Conservation (phyloP, 495 filamentous ascomycete genomes). For the Neurospora intermedia region DNA sequence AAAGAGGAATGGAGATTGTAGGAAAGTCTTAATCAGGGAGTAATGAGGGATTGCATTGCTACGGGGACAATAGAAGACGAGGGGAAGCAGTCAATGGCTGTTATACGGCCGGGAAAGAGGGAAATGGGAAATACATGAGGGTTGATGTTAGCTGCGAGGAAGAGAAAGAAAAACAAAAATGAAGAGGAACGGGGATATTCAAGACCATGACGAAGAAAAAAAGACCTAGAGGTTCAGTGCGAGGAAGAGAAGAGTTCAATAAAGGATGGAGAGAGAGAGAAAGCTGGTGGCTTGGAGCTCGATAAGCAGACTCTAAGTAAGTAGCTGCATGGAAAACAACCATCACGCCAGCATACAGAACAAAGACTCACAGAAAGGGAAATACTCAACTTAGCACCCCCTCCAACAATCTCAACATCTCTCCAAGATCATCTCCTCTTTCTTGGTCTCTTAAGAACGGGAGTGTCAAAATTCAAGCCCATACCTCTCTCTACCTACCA, state of each 20-base stretch:
- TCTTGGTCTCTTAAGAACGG: not conserved
- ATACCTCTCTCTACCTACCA: not conserved
- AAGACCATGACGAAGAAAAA: not conserved
- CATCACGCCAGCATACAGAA: not conserved
- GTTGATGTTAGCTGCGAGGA: too few species aligned
- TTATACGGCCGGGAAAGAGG: not conserved
- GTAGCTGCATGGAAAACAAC: not conserved
- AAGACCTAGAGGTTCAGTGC: not conserved
- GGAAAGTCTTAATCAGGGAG: not conserved
- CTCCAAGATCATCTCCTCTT: not conserved
- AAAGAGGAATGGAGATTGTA: not conserved
- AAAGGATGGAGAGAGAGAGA: not conserved
- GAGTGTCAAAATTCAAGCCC: not conserved
- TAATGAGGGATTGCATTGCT: not conserved
- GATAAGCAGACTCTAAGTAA: not conserved
- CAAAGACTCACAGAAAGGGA: not conserved
- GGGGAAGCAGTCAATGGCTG: not conserved
- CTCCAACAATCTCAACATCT: not conserved
- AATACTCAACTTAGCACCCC: not conserved
- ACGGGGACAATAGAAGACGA: not conserved
- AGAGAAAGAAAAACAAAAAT: too few species aligned
- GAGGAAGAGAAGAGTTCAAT: not conserved
- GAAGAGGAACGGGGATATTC: not conserved
- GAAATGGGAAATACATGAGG: too few species aligned
- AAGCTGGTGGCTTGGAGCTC: not conserved